A percentile compares a stretch with the other conserved stretches of the same genome.
Conservation (phyloP, 1,284 basidiomycete genomes). For the Meira miltonrushii region DNA sequence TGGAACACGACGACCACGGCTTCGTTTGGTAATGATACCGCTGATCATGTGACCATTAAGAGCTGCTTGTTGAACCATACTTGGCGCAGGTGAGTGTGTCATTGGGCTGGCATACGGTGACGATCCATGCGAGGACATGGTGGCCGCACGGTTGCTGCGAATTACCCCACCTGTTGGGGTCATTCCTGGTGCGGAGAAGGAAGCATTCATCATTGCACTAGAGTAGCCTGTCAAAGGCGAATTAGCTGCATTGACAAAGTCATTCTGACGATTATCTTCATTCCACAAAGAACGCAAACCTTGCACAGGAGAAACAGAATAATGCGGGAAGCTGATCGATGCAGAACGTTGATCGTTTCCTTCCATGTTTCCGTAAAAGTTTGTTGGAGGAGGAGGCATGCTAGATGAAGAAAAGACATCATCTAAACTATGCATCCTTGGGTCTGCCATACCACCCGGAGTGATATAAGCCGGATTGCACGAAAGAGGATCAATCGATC, state of each 20-base stretch:
- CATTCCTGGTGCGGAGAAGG: conserved; percentile 19
- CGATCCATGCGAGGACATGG: conserved; percentile 19
- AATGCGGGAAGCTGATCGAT: too few species aligned
- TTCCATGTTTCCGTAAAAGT: too few species aligned
- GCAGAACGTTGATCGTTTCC: too few species aligned
- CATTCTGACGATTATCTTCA: not conserved
- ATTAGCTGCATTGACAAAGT: not conserved
- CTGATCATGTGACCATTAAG: conserved; percentile 18
- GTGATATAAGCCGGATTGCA: conserved; percentile 10
- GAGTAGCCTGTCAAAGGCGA: not conserved
- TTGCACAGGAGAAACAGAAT: too few species aligned
- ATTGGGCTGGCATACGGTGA: conserved; percentile 3
- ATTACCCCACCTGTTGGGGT: conserved; percentile 14
- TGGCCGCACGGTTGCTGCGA: conserved; percentile 1
- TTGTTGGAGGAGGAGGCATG: not conserved
- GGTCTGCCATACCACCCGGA: not conserved
- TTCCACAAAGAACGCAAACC: too few species aligned
- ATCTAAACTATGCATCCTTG: too few species aligned
- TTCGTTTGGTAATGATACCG: conserved; percentile 46
- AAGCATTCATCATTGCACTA: conserved; percentile 24
- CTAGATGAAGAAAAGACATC: not conserved
- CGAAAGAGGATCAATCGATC: not conserved
- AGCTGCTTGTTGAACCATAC: not conserved
- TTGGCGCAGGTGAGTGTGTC: not conserved
- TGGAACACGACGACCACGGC: conserved; percentile 42